Percentiles rank a stretch among this genome's conserved stretches.
Evolutionary conservation across 2,329 filamentous ascomycete genomes (phyloP).

Genomic region (Microdochium bolleyi): DNA sequence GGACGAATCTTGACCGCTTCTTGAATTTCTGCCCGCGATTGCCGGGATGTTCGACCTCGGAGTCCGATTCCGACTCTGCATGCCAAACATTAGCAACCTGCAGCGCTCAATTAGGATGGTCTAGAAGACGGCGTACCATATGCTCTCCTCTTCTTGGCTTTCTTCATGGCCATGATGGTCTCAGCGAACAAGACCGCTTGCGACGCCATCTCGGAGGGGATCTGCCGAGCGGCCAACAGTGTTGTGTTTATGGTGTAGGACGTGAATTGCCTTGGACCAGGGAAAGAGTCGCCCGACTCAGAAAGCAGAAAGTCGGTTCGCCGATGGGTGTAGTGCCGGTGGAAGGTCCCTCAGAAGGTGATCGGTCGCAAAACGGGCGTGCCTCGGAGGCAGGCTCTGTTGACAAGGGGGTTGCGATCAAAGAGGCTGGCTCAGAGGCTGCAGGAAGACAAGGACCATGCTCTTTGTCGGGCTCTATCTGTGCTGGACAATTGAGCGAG

Average conservation of each 20-base stretch:
- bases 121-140: constrained; percentile 37
- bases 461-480: too few relatives aligned
- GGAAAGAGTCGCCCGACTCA: too few relatives aligned
- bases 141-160: constrained; percentile 55
- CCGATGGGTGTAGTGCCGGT: too few relatives aligned
- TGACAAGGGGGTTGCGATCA: too few relatives aligned
- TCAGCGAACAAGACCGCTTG: constrained; percentile 58
- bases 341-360: too few relatives aligned
- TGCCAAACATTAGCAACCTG: constrained; percentile 15
- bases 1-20: constrained; percentile 63
- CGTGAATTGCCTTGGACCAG: background rate
- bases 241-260: background rate
- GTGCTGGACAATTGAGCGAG: too few relatives aligned
- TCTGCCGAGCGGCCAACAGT: background rate
- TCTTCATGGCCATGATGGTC: constrained; percentile 61
- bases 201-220: constrained; percentile 32
- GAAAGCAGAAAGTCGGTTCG: too few relatives aligned
- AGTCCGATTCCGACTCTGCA: constrained; percentile 71
- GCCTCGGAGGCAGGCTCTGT: too few relatives aligned
- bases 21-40: constrained; percentile 77
- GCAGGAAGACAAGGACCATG: too few relatives aligned
- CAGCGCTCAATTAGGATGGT: background rate
- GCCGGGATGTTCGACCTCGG: constrained; percentile 58
- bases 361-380: too few relatives aligned
- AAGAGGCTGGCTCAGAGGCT: too few relatives aligned